A percentile compares a stretch with the other conserved stretches of the same genome.
Evolutionary conservation across 2,329 filamentous ascomycete species (phyloP).

Genomic region (Alternaria consortialis): DNA sequence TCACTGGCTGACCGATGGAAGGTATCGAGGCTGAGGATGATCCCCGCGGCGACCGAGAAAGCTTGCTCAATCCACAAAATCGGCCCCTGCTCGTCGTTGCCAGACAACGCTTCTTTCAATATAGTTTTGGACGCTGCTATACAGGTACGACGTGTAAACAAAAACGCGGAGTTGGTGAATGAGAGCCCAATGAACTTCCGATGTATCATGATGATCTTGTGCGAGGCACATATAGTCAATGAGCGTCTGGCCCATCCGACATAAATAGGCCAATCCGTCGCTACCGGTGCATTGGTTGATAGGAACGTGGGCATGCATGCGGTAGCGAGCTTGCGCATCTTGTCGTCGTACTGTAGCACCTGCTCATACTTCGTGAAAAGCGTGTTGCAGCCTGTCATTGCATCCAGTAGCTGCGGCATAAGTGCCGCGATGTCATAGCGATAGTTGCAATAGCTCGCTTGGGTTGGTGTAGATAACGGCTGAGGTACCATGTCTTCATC

Average conservation of each 20-base stretch:
- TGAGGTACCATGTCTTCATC: slow-evolving; percentile 35
- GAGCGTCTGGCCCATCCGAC: slow-evolving; percentile 51
- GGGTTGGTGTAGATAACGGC: slow-evolving; percentile 34
- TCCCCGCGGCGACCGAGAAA: slow-evolving; percentile 53
- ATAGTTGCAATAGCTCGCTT: slow-evolving; percentile 48
- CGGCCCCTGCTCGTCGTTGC: slow-evolving; percentile 44
- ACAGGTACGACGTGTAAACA: slow-evolving; percentile 52
- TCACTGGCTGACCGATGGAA: slow-evolving; percentile 40
- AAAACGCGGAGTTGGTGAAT: slow-evolving; percentile 51
- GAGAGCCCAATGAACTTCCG: slow-evolving; percentile 51
- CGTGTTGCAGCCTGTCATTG: slow-evolving; percentile 46
- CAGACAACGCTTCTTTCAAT: slow-evolving; percentile 48
- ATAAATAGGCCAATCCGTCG: slow-evolving; percentile 48
- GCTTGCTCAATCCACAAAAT: slow-evolving; percentile 54
- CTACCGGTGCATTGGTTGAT: slow-evolving; percentile 38
- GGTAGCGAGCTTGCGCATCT: slow-evolving; percentile 49
- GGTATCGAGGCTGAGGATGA: slow-evolving; percentile 52
- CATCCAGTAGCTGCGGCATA: slow-evolving; percentile 52
- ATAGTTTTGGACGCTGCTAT: slow-evolving; percentile 54
- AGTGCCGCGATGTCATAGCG: slow-evolving; percentile 50
- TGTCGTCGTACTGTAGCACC: slow-evolving; percentile 51
- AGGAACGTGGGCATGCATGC: slow-evolving; percentile 47
- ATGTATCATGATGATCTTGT: slow-evolving; percentile 57
- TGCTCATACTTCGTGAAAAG: slow-evolving; percentile 54
- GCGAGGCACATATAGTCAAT: slow-evolving; percentile 50